phyloP scores from a whole-genome alignment of 1,284 basidiomycete genomes.

The Flammula alnicola region DNA sequence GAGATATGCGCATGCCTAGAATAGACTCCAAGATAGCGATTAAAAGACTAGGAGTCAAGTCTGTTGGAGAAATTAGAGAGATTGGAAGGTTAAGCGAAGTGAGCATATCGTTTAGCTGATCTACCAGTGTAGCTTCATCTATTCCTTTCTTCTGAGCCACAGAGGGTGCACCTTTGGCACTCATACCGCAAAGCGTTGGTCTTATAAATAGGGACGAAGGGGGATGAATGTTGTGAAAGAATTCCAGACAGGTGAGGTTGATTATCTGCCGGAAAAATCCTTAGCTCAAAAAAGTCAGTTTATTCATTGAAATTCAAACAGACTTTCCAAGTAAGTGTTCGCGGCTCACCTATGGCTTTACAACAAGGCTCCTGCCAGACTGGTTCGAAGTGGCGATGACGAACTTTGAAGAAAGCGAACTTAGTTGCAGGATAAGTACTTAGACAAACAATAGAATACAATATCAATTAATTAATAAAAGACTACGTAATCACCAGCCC shows the following conservation, averaged over 20 bases:
- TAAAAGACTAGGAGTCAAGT: conserved; percentile 72
- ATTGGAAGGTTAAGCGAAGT: conserved; percentile 55
- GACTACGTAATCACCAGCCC: conserved; percentile 24
- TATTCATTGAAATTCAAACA: background rate
- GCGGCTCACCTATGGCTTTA: background rate
- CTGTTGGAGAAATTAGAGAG: conserved; percentile 57
- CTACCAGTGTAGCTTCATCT: conserved; percentile 28
- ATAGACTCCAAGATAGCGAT: conserved; percentile 68
- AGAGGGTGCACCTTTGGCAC: background rate
- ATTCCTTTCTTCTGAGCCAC: background rate
- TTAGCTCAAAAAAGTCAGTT: too few relatives aligned
- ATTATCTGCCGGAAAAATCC: too few relatives aligned
- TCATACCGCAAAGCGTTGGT: too few relatives aligned
- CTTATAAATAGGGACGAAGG: too few relatives aligned
- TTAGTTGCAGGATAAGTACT: background rate
- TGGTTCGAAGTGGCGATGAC: too few relatives aligned
- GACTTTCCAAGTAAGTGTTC: background rate
- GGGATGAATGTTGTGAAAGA: too few relatives aligned
- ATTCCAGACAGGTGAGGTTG: too few relatives aligned
- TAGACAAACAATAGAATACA: conserved; percentile 3
- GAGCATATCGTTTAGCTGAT: conserved; percentile 51
- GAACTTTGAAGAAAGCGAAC: too few relatives aligned
- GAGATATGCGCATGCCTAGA: conserved; percentile 53
- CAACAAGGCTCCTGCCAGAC: too few relatives aligned
- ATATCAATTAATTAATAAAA: background rate